Evolutionary conservation across 257 asterid genomes (phyloP), one percentile per base, ranked within the genome.

Genomic region (Solanum medicagineum): DNA sequence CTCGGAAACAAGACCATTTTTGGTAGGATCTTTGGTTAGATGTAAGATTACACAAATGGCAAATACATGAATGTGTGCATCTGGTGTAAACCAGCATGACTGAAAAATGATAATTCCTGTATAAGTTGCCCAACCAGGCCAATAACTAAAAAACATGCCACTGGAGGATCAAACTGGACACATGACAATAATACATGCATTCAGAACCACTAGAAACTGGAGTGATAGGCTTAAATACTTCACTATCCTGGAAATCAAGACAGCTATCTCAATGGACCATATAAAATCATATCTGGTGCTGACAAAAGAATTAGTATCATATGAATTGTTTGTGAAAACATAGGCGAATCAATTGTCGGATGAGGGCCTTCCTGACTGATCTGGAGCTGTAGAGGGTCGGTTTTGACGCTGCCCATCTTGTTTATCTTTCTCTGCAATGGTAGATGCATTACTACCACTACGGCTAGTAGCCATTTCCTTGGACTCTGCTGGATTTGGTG

Each of bases 391-490:
- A 60, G 93, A 87, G 9, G 88, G 66, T 69, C 8, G 1, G 55
- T 88, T 89, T 24, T 91, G 71, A 63, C 86, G 91, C 84, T 86
- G 90, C n/a, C 75, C 79, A 10, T 91, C 93, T 19, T 77, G 89
- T 73, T 90, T 93, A 32, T 93, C 95, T 87, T 93, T 90, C 68
- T 91, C 98, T 24, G 88, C 79, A 20, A 84, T 65, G 5, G 90
- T 81, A 5, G 92, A 71, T 44, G 89, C 87, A 79, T 85, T 90
- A 20, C 93, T 93, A 83, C 93, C 90, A 81, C 93, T 90, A 9
- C 91, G 91, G 81, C 82, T 47, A 15, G 88, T 65, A 15, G 98
- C 97, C 87, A 93, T 60, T 87, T 92, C 98, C 71, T 93, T 96
- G 7, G 42, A 75, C 29, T 91, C 95, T 6, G 92, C 91, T 6